These are phyloP conservation scores for Theobroma grandiflorum DNA, from an alignment of 441 rosid species.

Conservation along the genomic window DNA sequence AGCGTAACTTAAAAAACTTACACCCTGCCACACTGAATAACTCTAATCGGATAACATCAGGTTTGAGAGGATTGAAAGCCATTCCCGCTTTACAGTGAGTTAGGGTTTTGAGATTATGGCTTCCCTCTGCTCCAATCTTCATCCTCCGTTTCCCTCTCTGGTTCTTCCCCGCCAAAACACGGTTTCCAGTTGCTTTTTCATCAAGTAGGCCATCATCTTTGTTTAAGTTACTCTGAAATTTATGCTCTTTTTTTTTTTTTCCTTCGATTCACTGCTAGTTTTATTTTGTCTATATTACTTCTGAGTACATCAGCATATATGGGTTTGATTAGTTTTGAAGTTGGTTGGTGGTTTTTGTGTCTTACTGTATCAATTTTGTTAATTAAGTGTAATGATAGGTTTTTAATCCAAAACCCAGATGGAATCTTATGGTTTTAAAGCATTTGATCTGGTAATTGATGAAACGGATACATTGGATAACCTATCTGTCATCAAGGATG, in stretches of 20 bases:
- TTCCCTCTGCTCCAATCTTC: slow-evolving; percentile 48
- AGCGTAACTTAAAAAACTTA: not conserved
- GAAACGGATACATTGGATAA: not conserved
- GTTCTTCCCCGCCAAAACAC: slow-evolving; percentile 34
- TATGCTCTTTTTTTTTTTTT: not conserved
- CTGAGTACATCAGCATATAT: not conserved
- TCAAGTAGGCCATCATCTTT: slow-evolving; percentile 36
- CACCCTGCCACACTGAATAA: slow-evolving; percentile 1
- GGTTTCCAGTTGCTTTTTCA: slow-evolving; percentile 25
- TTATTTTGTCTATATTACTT: not conserved
- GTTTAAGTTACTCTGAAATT: not conserved
- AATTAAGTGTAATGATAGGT: not conserved
- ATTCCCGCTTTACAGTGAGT: not conserved
- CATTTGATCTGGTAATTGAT: not conserved
- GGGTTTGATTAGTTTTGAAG: slow-evolving; percentile 13
- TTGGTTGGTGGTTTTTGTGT: not conserved
- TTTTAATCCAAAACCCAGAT: slow-evolving; percentile 2
- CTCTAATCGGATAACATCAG: not conserved
- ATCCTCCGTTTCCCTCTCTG: slow-evolving; percentile 33
- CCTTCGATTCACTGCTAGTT: not conserved
- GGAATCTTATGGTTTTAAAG: not conserved
- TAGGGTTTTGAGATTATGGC: slow-evolving; percentile 47
- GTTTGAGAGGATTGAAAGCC: not conserved
- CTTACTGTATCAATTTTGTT: not conserved
- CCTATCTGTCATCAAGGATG: not conserved